Conservation (phyloP, 495 filamentous ascomycete genomes). For the Daldinia childiae region DNA sequence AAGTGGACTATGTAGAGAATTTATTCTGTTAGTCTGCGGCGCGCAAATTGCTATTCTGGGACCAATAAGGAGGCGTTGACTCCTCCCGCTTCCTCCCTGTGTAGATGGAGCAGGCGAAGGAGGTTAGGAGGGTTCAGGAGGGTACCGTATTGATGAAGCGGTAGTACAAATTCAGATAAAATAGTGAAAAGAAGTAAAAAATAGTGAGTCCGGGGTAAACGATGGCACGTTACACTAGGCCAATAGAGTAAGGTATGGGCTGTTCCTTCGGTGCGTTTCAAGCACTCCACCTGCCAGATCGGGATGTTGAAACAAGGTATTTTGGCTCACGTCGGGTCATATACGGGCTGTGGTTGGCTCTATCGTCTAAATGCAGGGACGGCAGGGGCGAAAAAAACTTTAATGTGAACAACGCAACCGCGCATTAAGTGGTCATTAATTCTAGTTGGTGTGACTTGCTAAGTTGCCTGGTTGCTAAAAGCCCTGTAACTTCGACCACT, state of each 20-base stretch:
- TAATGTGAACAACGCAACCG: constrained; percentile 28
- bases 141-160: background rate
- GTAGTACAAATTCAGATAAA: background rate
- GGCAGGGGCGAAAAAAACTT: constrained; percentile 10
- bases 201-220: constrained; percentile 39
- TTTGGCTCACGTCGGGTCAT: background rate
- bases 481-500: constrained; percentile 28
- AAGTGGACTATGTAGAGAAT: too few relatives aligned
- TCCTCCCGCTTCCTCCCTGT: constrained; percentile 2
- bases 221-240: constrained; percentile 43
- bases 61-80: constrained; percentile 3
- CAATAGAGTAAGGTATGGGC: constrained; percentile 27
- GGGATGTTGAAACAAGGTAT: constrained; percentile 26
- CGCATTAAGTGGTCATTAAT: constrained; percentile 7
- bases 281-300: constrained; percentile 39
- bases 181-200: background rate
- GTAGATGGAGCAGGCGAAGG: background rate
- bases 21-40: constrained; percentile 9
- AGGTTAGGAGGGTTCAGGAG: background rate
- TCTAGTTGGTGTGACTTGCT: background rate
- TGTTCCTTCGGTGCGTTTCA: constrained; percentile 40
- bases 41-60: constrained; percentile 5
- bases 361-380: constrained; percentile 38
- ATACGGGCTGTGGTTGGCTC: constrained; percentile 33
- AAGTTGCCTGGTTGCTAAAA: background rate